A percentile compares a stretch with the other conserved stretches of the same genome.
Conservation (phyloP, 148 eudicot genomes). For the Diospyros lotus region DNA sequence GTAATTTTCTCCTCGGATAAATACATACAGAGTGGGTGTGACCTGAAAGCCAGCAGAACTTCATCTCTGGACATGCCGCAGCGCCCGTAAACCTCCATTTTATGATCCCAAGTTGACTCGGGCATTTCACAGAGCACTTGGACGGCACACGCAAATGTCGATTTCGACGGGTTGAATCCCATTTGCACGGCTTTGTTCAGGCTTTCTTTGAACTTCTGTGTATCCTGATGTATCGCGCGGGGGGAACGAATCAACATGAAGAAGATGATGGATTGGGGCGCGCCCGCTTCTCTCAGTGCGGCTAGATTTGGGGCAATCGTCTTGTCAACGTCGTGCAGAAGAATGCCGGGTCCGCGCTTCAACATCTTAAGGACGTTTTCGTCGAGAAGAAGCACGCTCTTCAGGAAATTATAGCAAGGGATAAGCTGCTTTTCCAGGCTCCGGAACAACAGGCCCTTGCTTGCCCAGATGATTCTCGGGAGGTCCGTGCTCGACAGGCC, state of each 20-base stretch:
- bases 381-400: conserved; percentile 6
- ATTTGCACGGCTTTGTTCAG: not conserved
- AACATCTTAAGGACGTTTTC: not conserved
- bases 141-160: not conserved
- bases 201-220: not conserved
- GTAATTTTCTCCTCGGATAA: not conserved
- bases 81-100: not conserved
- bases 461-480: not conserved
- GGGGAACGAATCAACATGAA: not conserved
- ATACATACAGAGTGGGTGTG: not conserved
- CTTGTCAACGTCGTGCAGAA: not conserved
- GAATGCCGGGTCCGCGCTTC: not conserved
- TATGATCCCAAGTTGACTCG: not conserved
- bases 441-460: not conserved
- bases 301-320: conserved; percentile 11
- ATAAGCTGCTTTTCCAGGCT: conserved; percentile 13
- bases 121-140: not conserved
- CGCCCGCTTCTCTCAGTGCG: conserved; percentile 9
- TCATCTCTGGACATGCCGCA: conserved; percentile 5
- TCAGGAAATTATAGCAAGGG: conserved; percentile 19
- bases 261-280: conserved; percentile 7
- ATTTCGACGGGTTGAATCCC: not conserved
- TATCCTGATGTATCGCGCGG: not conserved
- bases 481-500: conserved; percentile 8
- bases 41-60: not conserved